Evolutionary conservation across 768 basidiomycete genomes (phyloP).

Genomic region (Termitomyces sp.): DNA sequence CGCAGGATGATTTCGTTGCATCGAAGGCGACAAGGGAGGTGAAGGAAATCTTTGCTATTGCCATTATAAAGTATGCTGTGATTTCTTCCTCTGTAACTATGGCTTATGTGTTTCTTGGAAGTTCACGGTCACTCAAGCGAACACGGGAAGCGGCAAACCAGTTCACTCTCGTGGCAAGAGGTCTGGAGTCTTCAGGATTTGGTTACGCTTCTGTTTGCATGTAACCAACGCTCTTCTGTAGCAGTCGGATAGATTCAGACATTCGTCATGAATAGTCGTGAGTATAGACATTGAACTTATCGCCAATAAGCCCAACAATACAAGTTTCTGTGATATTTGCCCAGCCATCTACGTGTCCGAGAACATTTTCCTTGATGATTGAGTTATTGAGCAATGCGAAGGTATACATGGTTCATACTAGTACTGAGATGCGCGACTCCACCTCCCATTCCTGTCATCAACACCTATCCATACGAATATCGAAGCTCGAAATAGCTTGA

Average conservation of each 20-base stretch:
- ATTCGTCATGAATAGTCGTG: background rate
- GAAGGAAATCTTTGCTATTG: conserved; percentile 76
- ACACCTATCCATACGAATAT: background rate
- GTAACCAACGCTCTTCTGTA: conserved; percentile 21
- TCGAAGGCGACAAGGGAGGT: conserved; percentile 71
- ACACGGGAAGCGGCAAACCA: conserved; percentile 85
- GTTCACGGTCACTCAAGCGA: conserved; percentile 67
- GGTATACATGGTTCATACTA: background rate
- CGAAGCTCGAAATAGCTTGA: too few relatives aligned
- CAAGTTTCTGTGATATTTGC: too few relatives aligned
- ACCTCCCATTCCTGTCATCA: background rate
- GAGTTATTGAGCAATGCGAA: too few relatives aligned
- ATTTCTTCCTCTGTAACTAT: background rate
- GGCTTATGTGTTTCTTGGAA: conserved; percentile 19
- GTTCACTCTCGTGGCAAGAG: conserved; percentile 81
- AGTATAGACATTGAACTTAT: too few relatives aligned
- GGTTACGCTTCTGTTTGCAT: conserved; percentile 72
- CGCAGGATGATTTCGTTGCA: conserved; percentile 67
- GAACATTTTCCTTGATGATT: too few relatives aligned
- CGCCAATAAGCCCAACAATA: background rate
- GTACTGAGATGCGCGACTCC: too few relatives aligned
- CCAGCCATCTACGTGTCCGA: too few relatives aligned
- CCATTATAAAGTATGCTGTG: conserved; percentile 55
- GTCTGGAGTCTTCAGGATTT: conserved; percentile 81
- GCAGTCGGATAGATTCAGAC: background rate